Evolutionary conservation across 176 grass and related monocot species (phyloP).

Genomic region (Hordeum vulgare): DNA sequence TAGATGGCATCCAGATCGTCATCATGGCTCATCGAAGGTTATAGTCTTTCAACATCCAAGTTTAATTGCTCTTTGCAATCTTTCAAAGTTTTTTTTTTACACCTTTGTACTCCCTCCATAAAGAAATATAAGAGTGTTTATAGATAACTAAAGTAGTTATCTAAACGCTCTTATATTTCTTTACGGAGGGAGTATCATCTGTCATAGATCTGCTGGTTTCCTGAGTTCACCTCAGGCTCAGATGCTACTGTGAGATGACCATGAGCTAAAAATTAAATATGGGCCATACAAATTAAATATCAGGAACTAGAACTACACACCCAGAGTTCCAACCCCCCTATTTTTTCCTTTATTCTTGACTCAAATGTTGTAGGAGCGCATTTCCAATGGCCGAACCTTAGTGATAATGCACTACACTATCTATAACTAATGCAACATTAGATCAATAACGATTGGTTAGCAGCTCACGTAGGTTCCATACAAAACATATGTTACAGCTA

Average conservation of each 20-base stretch:
- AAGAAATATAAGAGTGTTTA: too few species aligned
- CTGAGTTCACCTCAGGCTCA: background rate
- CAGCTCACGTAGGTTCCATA: background rate
- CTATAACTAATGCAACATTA: constrained; percentile 13
- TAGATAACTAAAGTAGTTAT: too few species aligned
- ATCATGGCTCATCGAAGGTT: constrained; percentile 77
- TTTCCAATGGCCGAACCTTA: background rate
- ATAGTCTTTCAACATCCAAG: background rate
- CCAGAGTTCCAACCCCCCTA: background rate
- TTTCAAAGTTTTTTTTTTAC: background rate
- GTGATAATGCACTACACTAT: background rate
- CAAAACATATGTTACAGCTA: background rate
- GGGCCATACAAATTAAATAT: background rate
- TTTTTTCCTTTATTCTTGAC: background rate
- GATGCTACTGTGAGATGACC: background rate
- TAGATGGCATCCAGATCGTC: constrained; percentile 96
- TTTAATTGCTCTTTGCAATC: background rate
- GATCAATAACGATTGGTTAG: background rate
- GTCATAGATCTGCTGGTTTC: background rate
- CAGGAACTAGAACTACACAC: background rate
- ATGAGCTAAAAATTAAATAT: background rate
- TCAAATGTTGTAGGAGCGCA: background rate
- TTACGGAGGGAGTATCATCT: too few species aligned
- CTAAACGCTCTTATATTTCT: too few species aligned
- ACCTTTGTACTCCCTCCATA: too few species aligned